Conservation (phyloP, 768 basidiomycete genomes). For the Suillus plorans region DNA sequence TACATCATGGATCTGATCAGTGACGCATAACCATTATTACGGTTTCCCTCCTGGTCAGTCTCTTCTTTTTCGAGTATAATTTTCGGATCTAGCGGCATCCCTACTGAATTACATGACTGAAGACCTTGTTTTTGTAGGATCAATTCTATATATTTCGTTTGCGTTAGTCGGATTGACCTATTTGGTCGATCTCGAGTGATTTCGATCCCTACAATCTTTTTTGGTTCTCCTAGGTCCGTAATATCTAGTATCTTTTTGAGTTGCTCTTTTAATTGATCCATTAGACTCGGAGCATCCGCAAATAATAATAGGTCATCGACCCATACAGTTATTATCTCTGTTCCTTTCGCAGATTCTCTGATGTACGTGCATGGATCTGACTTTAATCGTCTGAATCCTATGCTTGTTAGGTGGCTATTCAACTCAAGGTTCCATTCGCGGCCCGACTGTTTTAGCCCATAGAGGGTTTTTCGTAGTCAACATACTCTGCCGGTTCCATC, state of each 20-base stretch:
- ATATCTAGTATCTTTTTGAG: constrained; percentile 16
- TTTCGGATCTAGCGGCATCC: constrained; percentile 4
- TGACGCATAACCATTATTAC: neutral
- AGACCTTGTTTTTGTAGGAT: constrained; percentile 4
- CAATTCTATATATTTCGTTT: neutral
- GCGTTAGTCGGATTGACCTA: too few relatives aligned
- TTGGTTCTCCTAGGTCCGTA: constrained; percentile 22
- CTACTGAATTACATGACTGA: constrained; percentile 2
- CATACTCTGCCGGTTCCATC: constrained; percentile 20
- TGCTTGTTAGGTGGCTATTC: constrained; percentile 13
- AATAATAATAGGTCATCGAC: constrained; percentile 31
- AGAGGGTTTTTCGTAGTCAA: constrained; percentile 21
- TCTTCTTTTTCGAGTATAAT: neutral
- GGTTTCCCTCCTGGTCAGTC: neutral
- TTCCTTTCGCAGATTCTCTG: neutral
- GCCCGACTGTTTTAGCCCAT: constrained; percentile 32
- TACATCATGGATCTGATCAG: constrained; percentile 26
- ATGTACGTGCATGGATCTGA: constrained; percentile 21
- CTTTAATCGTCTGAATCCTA: constrained; percentile 16
- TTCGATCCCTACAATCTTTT: constrained; percentile 27
- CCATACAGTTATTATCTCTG: constrained; percentile 27
- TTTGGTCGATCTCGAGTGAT: constrained; percentile 7
- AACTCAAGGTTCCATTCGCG: constrained; percentile 32
- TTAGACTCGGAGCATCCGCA: neutral
- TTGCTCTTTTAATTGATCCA: constrained; percentile 11